Conservation (phyloP, 768 basidiomycete genomes). For the Lentinula edodes region DNA sequence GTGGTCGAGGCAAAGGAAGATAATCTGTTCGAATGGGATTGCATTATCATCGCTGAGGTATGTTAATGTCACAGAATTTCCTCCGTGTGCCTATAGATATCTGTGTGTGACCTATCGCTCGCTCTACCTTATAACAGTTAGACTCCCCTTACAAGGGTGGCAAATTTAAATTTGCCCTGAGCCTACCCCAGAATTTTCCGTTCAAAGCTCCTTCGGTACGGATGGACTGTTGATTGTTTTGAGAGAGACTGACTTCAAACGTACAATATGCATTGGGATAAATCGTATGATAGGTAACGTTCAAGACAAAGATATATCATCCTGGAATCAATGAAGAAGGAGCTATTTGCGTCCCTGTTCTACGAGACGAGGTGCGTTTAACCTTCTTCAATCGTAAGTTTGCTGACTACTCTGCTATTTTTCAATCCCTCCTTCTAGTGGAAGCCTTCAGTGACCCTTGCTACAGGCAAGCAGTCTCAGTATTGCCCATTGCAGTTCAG, state of each 20-base stretch:
- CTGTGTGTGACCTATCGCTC: background rate
- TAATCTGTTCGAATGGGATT: conserved; percentile 75
- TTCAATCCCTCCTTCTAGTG: conserved; percentile 42
- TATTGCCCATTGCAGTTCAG: background rate
- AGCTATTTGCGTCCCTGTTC: conserved; percentile 75
- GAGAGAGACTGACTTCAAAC: no score
- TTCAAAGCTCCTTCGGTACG: conserved; percentile 81
- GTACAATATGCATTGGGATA: background rate
- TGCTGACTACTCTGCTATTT: background rate
- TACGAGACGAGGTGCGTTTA: conserved; percentile 70
- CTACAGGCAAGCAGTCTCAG: conserved; percentile 44
- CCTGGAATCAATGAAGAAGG: conserved; percentile 90
- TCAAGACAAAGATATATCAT: conserved; percentile 85
- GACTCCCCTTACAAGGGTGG: conserved; percentile 83
- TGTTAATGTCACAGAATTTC: conserved; percentile 18
- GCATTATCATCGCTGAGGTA: conserved; percentile 70
- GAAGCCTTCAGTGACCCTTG: conserved; percentile 77
- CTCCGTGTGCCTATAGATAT: background rate
- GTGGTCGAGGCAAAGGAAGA: conserved; percentile 59
- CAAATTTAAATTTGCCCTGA: conserved; percentile 67
- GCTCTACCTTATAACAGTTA: conserved; percentile 31
- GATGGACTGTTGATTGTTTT: no score
- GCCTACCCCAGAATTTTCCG: conserved; percentile 76
- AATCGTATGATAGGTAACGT: conserved; percentile 52
- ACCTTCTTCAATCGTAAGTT: background rate